Base-by-base conservation (phyloP, 2,329 filamentous ascomycete species). In the Dactylonectria estremocensis region DNA sequence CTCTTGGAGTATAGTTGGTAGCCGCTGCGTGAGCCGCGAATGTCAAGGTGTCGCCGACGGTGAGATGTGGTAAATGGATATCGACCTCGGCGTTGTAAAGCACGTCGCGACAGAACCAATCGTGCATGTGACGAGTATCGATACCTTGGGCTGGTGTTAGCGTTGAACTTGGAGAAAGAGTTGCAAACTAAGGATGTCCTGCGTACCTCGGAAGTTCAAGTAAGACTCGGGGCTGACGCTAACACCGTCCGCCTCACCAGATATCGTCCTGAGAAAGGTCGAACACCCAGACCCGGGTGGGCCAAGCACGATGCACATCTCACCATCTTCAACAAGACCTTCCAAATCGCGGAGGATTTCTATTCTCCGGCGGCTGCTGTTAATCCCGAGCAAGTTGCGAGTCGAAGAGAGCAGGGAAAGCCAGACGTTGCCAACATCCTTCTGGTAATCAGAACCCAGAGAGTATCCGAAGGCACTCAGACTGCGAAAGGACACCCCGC, bases 51-150 rank as follows among this genome's bases (percentile, higher is more conserved):
- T 90, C 83, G n/a, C 87, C 86, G 13, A 92, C 90, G 3, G 88
- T 90, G 43, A 92, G 79, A 2, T 88, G 88, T 1, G 90, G 86
- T 68, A 91, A 91, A 75, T 92, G 90, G 0, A 89, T 78, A 72
- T 92, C 89, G 53, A 74, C 74, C 76, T 92, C 90, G 0, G 90
- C 87, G 66, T 91, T 90, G 75, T 92, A 92, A 9, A 91, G 81
- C 8, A 89, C 82, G 77, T 86, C 86, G 66, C 85, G 84, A 11
- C 86, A 80, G 67, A 85, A 88, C 55, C 83, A 72, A 16, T 78
- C 77, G 54, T 79, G 74, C 77, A 84, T 83, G 7, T 73, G 74
- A 40, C 78, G 69, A 31, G 53, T 43, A 2, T 69, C 69, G 22
- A 75, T 76, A 18, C 71, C 72, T 70, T 16, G 16, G 16, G 4